phyloP scores from a whole-genome alignment of 192 early-diverging fungal genomes.

The Coemansia sp. region DNA sequence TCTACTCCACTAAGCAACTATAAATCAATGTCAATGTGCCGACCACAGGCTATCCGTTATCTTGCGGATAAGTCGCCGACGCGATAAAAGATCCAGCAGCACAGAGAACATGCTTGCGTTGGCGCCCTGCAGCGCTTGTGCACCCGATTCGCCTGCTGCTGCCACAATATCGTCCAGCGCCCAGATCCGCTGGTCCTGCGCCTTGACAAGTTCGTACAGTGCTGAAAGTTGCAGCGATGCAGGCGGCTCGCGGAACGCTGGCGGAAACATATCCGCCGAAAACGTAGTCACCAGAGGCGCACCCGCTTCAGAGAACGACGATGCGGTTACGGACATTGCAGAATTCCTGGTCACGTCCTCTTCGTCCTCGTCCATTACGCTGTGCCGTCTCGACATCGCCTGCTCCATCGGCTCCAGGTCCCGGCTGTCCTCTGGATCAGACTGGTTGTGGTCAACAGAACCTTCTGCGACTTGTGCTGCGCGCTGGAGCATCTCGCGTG shows the following conservation, averaged over 20 bases:
- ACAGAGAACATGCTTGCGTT: slow-evolving; percentile 16
- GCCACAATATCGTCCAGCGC: slow-evolving; percentile 28
- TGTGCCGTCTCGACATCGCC: not conserved
- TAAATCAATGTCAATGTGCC: slow-evolving; percentile 19
- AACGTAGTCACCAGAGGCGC: slow-evolving; percentile 13
- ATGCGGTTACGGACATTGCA: slow-evolving; percentile 4
- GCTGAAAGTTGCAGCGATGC: slow-evolving; percentile 29
- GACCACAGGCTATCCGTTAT: slow-evolving; percentile 38
- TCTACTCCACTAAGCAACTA: not conserved
- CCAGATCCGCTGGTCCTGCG: slow-evolving; percentile 39
- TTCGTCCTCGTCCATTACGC: slow-evolving; percentile 3
- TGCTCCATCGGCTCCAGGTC: not conserved
- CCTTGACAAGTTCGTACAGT: slow-evolving; percentile 25
- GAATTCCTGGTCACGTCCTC: slow-evolving; percentile 12
- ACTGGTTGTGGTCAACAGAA: slow-evolving; percentile 1
- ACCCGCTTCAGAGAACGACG: not conserved
- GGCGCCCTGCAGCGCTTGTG: slow-evolving; percentile 13
- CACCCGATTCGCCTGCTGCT: not conserved
- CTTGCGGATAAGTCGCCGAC: slow-evolving; percentile 35
- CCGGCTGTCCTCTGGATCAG: not conserved
- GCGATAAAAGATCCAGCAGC: slow-evolving; percentile 38
- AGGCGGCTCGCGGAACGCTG: slow-evolving; percentile 28
- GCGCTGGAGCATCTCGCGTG: slow-evolving; percentile 51
- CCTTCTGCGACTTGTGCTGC: slow-evolving; percentile 32
- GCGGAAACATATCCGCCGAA: slow-evolving; percentile 29